Evolutionary conservation across 495 filamentous ascomycete genomes (phyloP), one percentile per base, ranked within the genome.

Genomic region (Aspergillus haitiensis): DNA sequence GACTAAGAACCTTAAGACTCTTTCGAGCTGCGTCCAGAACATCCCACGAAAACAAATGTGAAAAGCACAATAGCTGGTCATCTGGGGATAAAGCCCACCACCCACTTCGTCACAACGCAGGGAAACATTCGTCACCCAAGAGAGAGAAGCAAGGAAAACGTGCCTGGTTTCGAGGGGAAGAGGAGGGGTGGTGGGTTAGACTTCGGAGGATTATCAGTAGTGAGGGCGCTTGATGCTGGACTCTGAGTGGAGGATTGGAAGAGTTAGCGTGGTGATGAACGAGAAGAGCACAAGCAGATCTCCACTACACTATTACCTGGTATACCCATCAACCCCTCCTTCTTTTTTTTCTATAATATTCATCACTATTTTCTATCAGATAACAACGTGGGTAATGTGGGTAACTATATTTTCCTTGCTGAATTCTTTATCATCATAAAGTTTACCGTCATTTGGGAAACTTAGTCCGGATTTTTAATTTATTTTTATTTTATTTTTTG

Each of bases 191-290:
- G 21, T 8, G 40, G 32, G 7, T 18, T 33, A 27, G 44, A 37
- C 48, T 21, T 50, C 44, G 45, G 48, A 50, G 32, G 15, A 35
- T 39, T 37, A 21, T 49, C 44, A 49, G 52, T 16, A 21, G 34
- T 54, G 52, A 37, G 33, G 46, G 55, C 55, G 55, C 55, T 58
- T 58, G 46, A 13, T 49, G 45, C 46, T 50, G 16, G 21, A 33
- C 15, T 50, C 10, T 50, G 46, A 40, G 33, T 42, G 46, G 33
- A 58, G 45, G 12, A 27, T 56, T 34, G 40, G 27, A 42, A 18
- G 44, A 5, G 31, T 34, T 18, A 36, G 21, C 11, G 55, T 37
- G 44, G 55, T 35, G 42, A 45, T 47, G 55, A 37, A n/a, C 18
- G 15, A n/a, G 13, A 13, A 15, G 39, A 8, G 7, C 13, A 16